Evolutionary conservation across 1,284 basidiomycete genomes (phyloP).

Genomic region (Hemileia vastatrix): DNA sequence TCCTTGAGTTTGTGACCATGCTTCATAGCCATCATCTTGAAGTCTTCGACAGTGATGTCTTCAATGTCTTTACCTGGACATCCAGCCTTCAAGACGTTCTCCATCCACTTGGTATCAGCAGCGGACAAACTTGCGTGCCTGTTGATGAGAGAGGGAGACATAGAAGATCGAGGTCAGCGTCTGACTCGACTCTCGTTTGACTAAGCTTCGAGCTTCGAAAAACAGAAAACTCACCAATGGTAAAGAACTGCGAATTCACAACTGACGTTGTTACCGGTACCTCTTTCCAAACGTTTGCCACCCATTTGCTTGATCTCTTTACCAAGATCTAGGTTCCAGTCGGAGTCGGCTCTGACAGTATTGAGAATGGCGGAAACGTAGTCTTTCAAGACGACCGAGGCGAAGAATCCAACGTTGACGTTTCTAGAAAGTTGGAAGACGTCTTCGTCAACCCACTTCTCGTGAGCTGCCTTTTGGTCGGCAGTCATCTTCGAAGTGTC

Average conservation of each 20-base stretch:
- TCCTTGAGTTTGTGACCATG: slow-evolving; percentile 12
- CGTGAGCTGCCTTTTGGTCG: neutral
- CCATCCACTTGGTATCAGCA: slow-evolving; percentile 36
- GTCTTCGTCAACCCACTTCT: slow-evolving; percentile 34
- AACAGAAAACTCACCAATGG: slow-evolving; percentile 21
- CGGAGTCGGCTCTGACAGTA: slow-evolving; percentile 29
- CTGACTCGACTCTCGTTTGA: too few species aligned
- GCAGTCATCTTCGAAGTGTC: slow-evolving; percentile 45
- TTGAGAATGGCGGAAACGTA: slow-evolving; percentile 37
- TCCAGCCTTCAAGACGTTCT: slow-evolving; percentile 25
- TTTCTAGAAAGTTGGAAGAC: slow-evolving; percentile 37
- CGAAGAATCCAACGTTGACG: slow-evolving; percentile 26
- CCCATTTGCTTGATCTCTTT: slow-evolving; percentile 29
- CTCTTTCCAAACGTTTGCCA: slow-evolving; percentile 27
- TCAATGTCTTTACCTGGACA: slow-evolving; percentile 30
- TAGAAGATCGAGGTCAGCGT: neutral
- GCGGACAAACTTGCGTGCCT: slow-evolving; percentile 32
- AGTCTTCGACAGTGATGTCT: slow-evolving; percentile 28
- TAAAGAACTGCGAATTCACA: slow-evolving; percentile 29
- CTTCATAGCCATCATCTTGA: slow-evolving; percentile 26
- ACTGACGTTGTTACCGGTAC: slow-evolving; percentile 32
- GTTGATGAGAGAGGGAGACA: too few species aligned
- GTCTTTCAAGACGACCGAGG: slow-evolving; percentile 27
- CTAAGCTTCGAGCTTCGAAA: too few species aligned
- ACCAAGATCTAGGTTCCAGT: slow-evolving; percentile 33